Conservation (phyloP, 768 basidiomycete genomes). For the Rhizopogon vesiculosus region DNA sequence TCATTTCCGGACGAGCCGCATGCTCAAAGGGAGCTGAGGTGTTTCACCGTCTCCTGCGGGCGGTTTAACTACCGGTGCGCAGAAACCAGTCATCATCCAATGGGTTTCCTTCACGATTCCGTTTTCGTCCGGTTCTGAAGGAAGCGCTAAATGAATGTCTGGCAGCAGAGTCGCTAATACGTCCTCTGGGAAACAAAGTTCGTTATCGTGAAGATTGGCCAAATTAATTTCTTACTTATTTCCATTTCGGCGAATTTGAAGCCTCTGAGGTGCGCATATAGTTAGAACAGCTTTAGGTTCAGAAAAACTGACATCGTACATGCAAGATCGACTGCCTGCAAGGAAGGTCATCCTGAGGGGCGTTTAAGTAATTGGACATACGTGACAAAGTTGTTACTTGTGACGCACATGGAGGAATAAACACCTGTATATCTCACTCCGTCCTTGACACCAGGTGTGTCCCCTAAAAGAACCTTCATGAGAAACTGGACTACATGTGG, state of each 20-base stretch:
- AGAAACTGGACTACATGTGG: not conserved
- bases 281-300: not conserved
- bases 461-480: not conserved
- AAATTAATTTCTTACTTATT: slow-evolving; percentile 33
- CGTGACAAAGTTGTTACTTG: not conserved
- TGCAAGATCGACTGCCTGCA: slow-evolving; percentile 40
- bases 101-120: slow-evolving; percentile 13
- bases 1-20: not conserved
- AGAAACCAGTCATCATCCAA: slow-evolving; percentile 20
- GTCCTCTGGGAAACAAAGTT: slow-evolving; percentile 12
- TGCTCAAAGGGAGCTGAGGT: slow-evolving; percentile 14
- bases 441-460: slow-evolving; percentile 1
- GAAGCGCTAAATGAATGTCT: slow-evolving; percentile 17
- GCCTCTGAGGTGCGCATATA: slow-evolving; percentile 11
- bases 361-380: not conserved
- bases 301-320: slow-evolving; percentile 23
- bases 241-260: slow-evolving; percentile 45
- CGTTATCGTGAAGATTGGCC: not conserved
- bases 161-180: slow-evolving; percentile 18
- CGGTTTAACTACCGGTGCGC: slow-evolving; percentile 17
- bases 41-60: slow-evolving; percentile 20
- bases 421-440: slow-evolving; percentile 32
- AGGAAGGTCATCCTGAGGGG: slow-evolving; percentile 40
- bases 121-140: slow-evolving; percentile 7
- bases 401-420: slow-evolving; percentile 38